Evolutionary conservation across 345 rosid genomes (phyloP), one percentile per base, ranked within the genome.

Genomic region (Eucalyptus sideroxylon): DNA sequence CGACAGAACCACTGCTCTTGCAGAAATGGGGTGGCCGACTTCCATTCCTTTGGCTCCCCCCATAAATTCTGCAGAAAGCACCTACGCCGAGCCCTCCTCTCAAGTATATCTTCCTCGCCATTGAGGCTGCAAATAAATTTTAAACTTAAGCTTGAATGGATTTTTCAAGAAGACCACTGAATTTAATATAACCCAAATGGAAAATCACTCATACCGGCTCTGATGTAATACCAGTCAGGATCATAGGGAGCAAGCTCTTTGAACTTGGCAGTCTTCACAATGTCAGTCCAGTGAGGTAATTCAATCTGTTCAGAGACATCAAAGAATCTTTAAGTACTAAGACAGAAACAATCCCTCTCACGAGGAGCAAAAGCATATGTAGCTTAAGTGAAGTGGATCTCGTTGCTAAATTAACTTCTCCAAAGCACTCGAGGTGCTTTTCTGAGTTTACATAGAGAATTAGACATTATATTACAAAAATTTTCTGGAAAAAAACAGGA

Each of bases 161-260:
- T 27, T 19, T 89, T 26, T 30, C 30, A 31, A 30, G 26, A 50
- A n/a, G 30, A 40, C 30, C 59, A 11, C 30, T 6, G 55, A 44
- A 24, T 55, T 42, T 15, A 49, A 89, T 26, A 37, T 30, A 50
- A 19, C 23, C 26, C 51, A 30, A 5, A 19, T 16, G 6, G 87
- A 50, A 45, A n/a, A 45, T 16, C 9, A 45, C 31, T 47, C 89
- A 59, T 90, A 96, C 97, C 98, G 86, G 99, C 96, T 89, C 98
- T 92, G 87, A 97, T 90, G 88, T 90, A 96, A 91, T 97, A 96
- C 99, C 99, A 97, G 53, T 97, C 99, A 5, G 95, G 98, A 69
- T 97, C 99, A 92, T 97, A 96, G 5, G 98, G 99, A 31, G 99
- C 98, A 88, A 97, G 98, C 94, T 97, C 99, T 94, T 97, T 97